A percentile compares a stretch with the other conserved stretches of the same genome.
These are phyloP conservation scores for Strobilomyces dryophilus DNA, from an alignment of 768 basidiomycete genomes.

Conservation along the genomic window DNA sequence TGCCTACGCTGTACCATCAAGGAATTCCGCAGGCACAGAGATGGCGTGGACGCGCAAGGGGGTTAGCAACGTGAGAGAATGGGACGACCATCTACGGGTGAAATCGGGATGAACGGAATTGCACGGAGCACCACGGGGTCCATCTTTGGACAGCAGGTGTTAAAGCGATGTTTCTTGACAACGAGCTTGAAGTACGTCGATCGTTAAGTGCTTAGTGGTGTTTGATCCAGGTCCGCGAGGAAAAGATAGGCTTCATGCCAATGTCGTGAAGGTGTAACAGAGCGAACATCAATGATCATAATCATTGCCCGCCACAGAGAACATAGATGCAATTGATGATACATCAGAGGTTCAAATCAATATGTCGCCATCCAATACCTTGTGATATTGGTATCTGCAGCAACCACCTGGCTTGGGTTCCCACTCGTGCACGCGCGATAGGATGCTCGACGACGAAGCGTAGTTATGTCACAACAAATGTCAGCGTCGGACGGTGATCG, in stretches of 20 bases:
- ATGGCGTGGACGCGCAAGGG: neutral
- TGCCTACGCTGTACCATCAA: neutral
- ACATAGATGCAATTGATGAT: too few species aligned
- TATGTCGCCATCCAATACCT: neutral
- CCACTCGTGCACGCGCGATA: neutral
- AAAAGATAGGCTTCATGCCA: neutral
- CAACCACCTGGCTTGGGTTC: neutral
- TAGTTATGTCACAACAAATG: neutral
- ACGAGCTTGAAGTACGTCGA: neutral
- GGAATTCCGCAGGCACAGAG: neutral
- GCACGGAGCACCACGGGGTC: neutral
- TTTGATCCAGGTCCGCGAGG: neutral
- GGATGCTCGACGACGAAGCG: neutral
- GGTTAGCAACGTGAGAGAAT: neutral
- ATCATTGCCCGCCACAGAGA: neutral
- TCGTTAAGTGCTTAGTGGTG: neutral
- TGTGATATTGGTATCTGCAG: neutral
- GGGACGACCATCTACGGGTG: neutral
- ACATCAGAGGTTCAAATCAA: neutral
- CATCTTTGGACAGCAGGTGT: neutral
- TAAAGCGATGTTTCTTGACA: neutral
- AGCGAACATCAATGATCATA: neutral
- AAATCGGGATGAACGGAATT: constrained; percentile 1
- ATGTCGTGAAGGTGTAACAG: neutral
- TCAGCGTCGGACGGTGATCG: neutral